phyloP scores from a whole-genome alignment of 208 protist species.

The Entamoeba dispar region DNA sequence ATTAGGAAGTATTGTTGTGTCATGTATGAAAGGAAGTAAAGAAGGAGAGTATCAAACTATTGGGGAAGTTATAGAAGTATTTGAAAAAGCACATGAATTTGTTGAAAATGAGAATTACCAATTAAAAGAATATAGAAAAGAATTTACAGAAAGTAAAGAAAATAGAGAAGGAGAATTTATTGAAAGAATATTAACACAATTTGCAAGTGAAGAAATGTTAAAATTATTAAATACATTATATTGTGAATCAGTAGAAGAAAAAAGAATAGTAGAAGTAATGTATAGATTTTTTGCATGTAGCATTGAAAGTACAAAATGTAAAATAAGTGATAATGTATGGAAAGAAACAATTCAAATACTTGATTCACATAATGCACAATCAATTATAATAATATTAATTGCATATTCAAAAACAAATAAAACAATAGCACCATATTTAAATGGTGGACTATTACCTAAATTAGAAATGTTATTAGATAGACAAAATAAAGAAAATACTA shows the following conservation, averaged over 20 bases:
- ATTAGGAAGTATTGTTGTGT: not conserved
- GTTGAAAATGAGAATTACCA: not conserved
- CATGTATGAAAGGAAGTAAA: not conserved
- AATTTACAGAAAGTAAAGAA: not conserved
- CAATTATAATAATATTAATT: not conserved
- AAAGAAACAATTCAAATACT: not conserved
- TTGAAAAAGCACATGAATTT: not conserved
- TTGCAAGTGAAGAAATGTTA: not conserved
- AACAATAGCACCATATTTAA: not conserved
- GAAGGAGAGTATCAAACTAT: not conserved
- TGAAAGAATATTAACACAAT: not conserved
- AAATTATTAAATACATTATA: not conserved
- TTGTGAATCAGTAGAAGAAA: not conserved
- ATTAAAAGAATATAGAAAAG: not conserved
- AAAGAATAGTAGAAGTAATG: not conserved
- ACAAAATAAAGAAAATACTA: not conserved
- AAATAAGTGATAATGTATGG: not conserved
- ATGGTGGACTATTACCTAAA: not conserved
- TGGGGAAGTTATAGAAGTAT: not conserved
- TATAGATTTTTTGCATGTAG: not conserved
- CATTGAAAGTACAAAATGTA: not conserved
- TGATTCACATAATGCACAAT: not conserved
- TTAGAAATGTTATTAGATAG: not conserved
- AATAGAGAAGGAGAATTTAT: not conserved
- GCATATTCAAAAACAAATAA: not conserved